Percentiles rank a stretch among this genome's conserved stretches.
phyloP scores from a whole-genome alignment of 1,284 basidiomycete species.

The Peniophora sp. region DNA sequence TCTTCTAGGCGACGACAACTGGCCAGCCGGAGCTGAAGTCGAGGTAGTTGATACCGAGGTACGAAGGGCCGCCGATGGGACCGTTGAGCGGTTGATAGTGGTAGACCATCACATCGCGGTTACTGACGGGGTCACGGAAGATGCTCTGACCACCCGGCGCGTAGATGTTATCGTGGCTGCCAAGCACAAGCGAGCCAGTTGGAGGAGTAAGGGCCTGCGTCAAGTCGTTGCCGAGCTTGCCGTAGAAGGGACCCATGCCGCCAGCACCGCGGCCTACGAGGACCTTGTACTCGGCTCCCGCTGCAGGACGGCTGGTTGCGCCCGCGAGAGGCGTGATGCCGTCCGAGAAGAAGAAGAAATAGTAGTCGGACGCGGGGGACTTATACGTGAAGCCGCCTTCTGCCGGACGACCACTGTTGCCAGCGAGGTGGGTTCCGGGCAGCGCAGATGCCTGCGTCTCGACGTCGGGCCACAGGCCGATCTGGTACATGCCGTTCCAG shows the following conservation, averaged over 20 bases:
- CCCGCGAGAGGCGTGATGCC: not conserved
- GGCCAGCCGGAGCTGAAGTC: slow-evolving; percentile 15
- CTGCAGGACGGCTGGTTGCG: not conserved
- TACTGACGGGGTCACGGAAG: slow-evolving; percentile 12
- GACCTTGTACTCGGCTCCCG: slow-evolving; percentile 4
- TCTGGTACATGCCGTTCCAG: not conserved
- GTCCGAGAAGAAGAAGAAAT: not conserved
- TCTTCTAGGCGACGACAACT: slow-evolving; percentile 6
- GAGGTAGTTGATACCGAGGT: slow-evolving; percentile 14
- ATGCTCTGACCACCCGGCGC: slow-evolving; percentile 13
- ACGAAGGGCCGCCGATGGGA: slow-evolving; percentile 6
- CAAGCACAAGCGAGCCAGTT: slow-evolving; percentile 24
- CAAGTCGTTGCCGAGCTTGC: slow-evolving; percentile 12
- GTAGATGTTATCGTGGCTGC: slow-evolving; percentile 23
- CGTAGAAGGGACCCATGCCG: slow-evolving; percentile 22
- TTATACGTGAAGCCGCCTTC: not conserved
- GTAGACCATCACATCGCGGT: slow-evolving; percentile 14
- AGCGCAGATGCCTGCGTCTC: not conserved
- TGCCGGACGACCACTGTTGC: not conserved
- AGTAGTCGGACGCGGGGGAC: not conserved
- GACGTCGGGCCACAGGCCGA: not conserved
- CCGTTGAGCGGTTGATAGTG: slow-evolving; percentile 10
- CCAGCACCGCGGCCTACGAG: slow-evolving; percentile 23
- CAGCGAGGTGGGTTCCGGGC: not conserved
- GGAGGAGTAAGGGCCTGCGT: slow-evolving; percentile 14